Base-by-base conservation (phyloP, 2,329 filamentous ascomycete species). In the Colletotrichum acutatum region DNA sequence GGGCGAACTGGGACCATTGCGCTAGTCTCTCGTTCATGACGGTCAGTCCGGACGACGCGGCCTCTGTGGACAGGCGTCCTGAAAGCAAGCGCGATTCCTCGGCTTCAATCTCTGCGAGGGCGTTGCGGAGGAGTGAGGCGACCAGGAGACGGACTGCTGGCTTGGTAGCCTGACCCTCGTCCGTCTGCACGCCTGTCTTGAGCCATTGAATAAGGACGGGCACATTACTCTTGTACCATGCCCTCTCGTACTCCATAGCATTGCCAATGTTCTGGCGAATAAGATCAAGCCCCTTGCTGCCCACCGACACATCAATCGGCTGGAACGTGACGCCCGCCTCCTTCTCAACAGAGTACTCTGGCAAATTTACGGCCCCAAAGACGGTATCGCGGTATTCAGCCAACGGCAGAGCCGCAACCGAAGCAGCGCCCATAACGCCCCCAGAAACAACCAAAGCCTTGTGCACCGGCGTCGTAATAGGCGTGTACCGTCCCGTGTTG, bases 391-490 rank as follows among this genome's bases (percentile, higher is more conserved):
- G 75, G 76, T 80, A 80, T 72, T 83, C 79, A 1, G 83, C 60
- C 46, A 84, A 74, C 22, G 85, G 82, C 59, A 89, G 78, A 9
- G 84, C 78, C 6, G 88, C 80, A 7, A 90, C 76, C 1, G 88
- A 85, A 5, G 92, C 86, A 1, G 93, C 90, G 8, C 93, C 94
- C 66, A 89, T 84, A 2, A 97, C 83, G 0, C 94, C 95, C 61
- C 94, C 88, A 0, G 91, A 91, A 9, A 97, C 88, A 11, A 98
- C 78, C 19, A 98, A 83, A 0, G 92, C 90, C 79, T 92, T 94
- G 79, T 98, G 96, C 1, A 98, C 95, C 0, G 96, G 95, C 57
- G 94, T 95, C 7, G 91, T 90, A 54, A 97, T 87, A 19, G 91
- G 88, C 14, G 91, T 91, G 69, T 90, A 88, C 74, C 90, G 87